A percentile compares a stretch with the other conserved stretches of the same genome.
These are phyloP conservation scores for Russula sp. DNA, from an alignment of 768 basidiomycete genomes.

Conservation along the genomic window DNA sequence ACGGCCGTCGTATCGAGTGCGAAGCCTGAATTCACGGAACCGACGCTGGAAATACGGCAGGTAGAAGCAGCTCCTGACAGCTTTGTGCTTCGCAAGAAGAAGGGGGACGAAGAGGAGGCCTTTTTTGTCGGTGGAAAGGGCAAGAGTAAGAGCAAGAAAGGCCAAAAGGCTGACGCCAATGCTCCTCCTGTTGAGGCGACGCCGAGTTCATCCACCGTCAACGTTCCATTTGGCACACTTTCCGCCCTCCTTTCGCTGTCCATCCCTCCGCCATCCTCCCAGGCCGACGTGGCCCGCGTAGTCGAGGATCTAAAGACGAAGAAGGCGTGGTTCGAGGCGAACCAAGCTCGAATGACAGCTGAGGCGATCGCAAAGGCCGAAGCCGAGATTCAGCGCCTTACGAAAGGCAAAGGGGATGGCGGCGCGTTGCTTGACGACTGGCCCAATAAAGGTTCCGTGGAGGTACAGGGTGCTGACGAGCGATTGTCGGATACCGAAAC, in stretches of 20 bases:
- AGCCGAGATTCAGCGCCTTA: constrained; percentile 66
- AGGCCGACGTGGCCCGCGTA: constrained; percentile 74
- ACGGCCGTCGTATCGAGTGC: constrained; percentile 46
- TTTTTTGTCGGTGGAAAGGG: constrained; percentile 68
- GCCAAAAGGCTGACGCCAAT: constrained; percentile 35
- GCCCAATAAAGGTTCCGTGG: constrained; percentile 43
- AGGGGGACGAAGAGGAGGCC: constrained; percentile 77
- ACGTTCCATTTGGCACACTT: constrained; percentile 82
- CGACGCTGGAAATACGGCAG: constrained; percentile 79
- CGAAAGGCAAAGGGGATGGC: constrained; percentile 41
- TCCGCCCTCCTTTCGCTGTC: constrained; percentile 83
- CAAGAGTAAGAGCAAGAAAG: constrained; percentile 67
- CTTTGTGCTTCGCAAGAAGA: constrained; percentile 82
- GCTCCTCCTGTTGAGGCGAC: constrained; percentile 39
- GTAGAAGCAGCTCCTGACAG: constrained; percentile 74
- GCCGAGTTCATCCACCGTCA: constrained; percentile 48
- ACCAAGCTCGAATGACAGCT: constrained; percentile 75
- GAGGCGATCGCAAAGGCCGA: constrained; percentile 82
- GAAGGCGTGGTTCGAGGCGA: constrained; percentile 93
- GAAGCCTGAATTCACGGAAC: constrained; percentile 56
- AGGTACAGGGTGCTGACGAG: constrained; percentile 39
- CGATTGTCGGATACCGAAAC: constrained; percentile 43
- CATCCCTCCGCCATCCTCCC: constrained; percentile 82
- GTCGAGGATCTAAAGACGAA: constrained; percentile 90
- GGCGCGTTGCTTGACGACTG: constrained; percentile 35